Conservation (phyloP, 2,329 filamentous ascomycete genomes). For the Aspergillus sergii region DNA sequence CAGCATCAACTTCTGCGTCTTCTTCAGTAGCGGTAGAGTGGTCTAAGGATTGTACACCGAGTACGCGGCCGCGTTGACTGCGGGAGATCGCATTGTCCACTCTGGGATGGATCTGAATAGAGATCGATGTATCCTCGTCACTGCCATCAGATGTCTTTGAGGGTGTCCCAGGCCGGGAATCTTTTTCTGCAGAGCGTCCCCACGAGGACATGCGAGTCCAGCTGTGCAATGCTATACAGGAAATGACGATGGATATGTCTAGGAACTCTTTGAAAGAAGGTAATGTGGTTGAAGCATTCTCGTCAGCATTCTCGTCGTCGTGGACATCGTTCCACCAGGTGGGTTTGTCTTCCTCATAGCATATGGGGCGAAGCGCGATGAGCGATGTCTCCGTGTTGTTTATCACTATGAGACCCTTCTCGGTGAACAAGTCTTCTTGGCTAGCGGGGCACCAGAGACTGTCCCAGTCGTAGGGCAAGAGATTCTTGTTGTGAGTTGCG, state of each 20-base stretch:
- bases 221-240: not conserved
- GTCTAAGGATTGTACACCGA: not conserved
- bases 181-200: not conserved
- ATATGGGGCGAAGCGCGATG: not conserved
- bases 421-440: not conserved
- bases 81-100: constrained; percentile 18
- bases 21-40: not conserved
- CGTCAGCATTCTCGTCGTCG: not conserved
- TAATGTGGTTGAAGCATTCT: not conserved
- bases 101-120: constrained; percentile 9
- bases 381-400: not conserved
- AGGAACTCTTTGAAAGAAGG: not conserved
- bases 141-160: not conserved
- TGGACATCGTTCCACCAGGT: not conserved
- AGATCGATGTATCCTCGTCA: not conserved
- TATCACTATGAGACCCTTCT: not conserved
- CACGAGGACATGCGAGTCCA: not conserved
- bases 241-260: not conserved
- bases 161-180: too few relatives aligned
- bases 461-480: not conserved
- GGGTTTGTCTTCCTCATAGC: not conserved
- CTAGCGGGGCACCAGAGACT: not conserved
- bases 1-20: too few relatives aligned
- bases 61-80: constrained; percentile 11
- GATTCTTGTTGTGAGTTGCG: not conserved